These are phyloP conservation scores for Mycena vitilis DNA, from an alignment of 768 basidiomycete genomes.

Conservation along the genomic window DNA sequence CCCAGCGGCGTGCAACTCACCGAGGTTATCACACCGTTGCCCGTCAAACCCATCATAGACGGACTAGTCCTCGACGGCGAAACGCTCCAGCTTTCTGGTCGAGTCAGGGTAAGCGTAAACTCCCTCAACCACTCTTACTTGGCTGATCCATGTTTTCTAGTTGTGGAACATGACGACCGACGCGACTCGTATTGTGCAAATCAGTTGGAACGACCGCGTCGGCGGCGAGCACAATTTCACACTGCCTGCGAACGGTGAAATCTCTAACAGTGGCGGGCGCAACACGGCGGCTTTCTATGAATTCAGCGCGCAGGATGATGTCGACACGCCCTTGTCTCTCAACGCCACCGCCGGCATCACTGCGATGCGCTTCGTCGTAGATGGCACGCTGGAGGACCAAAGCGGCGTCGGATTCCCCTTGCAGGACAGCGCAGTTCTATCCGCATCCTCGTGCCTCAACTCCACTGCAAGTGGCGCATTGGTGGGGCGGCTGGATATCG, in stretches of 20 bases:
- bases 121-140: too few relatives aligned
- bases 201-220: constrained; percentile 22
- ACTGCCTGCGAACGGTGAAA: not conserved
- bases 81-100: not conserved
- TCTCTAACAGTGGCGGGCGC: not conserved
- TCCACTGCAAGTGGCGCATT: too few relatives aligned
- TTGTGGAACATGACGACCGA: constrained; percentile 17
- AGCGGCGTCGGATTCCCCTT: constrained; percentile 10
- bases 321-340: not conserved
- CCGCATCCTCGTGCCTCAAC: not conserved
- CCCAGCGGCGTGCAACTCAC: constrained; percentile 16
- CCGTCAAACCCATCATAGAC: constrained; percentile 1
- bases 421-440: constrained; percentile 8
- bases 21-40: constrained; percentile 5
- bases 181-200: not conserved
- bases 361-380: constrained; percentile 5
- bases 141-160: not conserved
- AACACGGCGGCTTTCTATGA: constrained; percentile 2
- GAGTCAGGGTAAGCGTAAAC: constrained; percentile 21
- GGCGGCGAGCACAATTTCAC: constrained; percentile 4
- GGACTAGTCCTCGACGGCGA: not conserved
- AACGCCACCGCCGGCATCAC: constrained; percentile 8
- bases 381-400: constrained; percentile 15
- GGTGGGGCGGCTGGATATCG: constrained; percentile 4
- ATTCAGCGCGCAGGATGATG: not conserved